These are phyloP conservation scores for Pulveroboletus sp. DNA, from an alignment of 768 basidiomycete species.

Conservation along the genomic window DNA sequence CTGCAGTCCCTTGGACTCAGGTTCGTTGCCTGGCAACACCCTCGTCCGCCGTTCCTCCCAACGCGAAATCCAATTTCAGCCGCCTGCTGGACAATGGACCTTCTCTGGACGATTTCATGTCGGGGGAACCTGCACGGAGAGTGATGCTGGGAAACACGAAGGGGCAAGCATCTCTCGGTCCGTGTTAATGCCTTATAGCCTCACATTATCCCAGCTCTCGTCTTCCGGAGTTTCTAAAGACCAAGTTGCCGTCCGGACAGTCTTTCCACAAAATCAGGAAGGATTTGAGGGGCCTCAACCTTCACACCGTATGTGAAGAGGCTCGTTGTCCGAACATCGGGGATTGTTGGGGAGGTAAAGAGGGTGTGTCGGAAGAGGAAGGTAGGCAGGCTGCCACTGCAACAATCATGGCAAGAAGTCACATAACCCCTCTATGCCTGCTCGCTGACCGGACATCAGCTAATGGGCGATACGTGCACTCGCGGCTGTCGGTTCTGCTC, in stretches of 20 bases:
- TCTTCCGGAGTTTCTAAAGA: conserved; percentile 84
- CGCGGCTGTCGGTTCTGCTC: conserved; percentile 97
- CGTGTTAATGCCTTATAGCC: background rate
- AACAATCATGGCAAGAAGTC: conserved; percentile 84
- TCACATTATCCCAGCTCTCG: conserved; percentile 54
- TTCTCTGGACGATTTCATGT: conserved; percentile 75
- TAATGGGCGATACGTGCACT: conserved; percentile 99
- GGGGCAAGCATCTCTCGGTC: conserved; percentile 42
- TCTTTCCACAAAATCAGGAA: conserved; percentile 93
- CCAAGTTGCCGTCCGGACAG: conserved; percentile 81
- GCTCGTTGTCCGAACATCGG: conserved; percentile 99
- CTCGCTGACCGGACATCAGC: conserved; percentile 39
- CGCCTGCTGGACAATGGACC: conserved; percentile 62
- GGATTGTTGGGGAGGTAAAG: conserved; percentile 97
- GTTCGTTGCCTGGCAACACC: conserved; percentile 46
- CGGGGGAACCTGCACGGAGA: conserved; percentile 49
- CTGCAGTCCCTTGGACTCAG: conserved; percentile 13
- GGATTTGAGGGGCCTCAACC: conserved; percentile 82
- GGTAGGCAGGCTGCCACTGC: conserved; percentile 86
- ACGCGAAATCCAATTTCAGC: conserved; percentile 41
- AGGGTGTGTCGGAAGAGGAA: conserved; percentile 58
- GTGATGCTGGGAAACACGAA: conserved; percentile 69
- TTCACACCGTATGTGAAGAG: conserved; percentile 98
- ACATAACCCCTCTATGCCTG: background rate
- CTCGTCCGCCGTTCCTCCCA: conserved; percentile 27